phyloP scores from a whole-genome alignment of 106 monocot genomes.

The Iris macrosiphon region DNA sequence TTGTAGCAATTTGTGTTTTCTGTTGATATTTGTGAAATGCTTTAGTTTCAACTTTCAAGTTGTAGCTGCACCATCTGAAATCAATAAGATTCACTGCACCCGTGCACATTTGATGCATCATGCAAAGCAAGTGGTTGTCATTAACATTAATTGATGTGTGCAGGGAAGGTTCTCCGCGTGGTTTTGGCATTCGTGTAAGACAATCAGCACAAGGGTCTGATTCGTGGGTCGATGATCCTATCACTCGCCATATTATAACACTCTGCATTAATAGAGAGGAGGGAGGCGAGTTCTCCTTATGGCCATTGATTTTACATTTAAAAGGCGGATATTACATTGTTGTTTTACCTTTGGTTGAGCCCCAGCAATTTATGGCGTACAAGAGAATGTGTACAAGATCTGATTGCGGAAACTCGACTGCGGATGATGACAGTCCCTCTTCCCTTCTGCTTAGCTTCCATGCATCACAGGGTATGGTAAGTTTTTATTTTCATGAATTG shows the following conservation, averaged over 20 bases:
- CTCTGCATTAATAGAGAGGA: constrained; percentile 53
- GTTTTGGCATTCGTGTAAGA: constrained; percentile 57
- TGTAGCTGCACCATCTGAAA: background rate
- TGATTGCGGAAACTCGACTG: constrained; percentile 58
- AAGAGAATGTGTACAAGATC: constrained; percentile 40
- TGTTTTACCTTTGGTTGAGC: constrained; percentile 77
- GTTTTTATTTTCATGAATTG: constrained; percentile 27
- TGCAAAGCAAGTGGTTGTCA: background rate
- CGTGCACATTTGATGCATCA: background rate
- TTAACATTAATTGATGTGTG: background rate
- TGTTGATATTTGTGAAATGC: background rate
- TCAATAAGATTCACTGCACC: too few species aligned
- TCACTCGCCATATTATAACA: constrained; percentile 79
- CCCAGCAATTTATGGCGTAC: constrained; percentile 57
- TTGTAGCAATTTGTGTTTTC: background rate
- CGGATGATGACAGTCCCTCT: constrained; percentile 44
- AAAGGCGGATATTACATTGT: constrained; percentile 57
- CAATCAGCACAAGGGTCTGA: constrained; percentile 61
- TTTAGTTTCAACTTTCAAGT: background rate
- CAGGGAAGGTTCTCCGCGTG: constrained; percentile 82
- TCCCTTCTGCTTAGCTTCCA: constrained; percentile 74
- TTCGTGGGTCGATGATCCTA: constrained; percentile 93
- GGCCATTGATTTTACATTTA: constrained; percentile 86
- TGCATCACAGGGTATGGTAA: constrained; percentile 99
- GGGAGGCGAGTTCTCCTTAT: constrained; percentile 44